Conservation (phyloP, 192 early-diverging fungal species). For the Mycoemilia scoparia region DNA sequence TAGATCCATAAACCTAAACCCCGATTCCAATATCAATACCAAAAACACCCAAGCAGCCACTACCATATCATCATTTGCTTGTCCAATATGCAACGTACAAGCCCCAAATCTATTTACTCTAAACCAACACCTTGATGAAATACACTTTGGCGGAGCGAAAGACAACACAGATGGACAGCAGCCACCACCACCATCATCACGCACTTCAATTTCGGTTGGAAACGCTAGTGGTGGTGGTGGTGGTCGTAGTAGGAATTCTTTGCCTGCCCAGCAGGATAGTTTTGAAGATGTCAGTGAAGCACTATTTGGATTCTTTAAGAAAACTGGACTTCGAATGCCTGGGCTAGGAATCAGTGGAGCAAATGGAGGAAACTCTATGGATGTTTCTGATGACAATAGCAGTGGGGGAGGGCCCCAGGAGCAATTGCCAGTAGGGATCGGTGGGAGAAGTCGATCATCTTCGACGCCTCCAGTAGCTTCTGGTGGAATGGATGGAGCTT, state of each 20-base stretch:
- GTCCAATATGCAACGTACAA: conserved; percentile 27
- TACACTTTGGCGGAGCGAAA: conserved; percentile 9
- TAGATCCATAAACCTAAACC: no score
- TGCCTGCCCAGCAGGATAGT: conserved; percentile 14
- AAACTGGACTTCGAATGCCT: conserved; percentile 12
- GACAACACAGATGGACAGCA: background rate
- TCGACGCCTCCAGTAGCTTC: no score
- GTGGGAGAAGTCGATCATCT: conserved; percentile 1
- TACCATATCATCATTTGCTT: no score
- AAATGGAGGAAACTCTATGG: no score
- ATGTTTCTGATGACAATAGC: no score
- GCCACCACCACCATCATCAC: background rate
- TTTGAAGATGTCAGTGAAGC: conserved; percentile 14
- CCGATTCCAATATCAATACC: no score
- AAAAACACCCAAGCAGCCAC: no score
- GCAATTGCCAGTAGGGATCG: background rate
- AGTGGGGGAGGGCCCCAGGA: background rate
- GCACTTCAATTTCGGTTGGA: background rate
- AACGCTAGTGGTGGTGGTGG: background rate
- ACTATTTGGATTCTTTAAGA: conserved; percentile 22
- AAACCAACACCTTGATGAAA: conserved; percentile 26
- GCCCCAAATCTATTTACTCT: conserved; percentile 21
- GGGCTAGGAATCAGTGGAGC: no score
- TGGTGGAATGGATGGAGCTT: conserved; percentile 10
- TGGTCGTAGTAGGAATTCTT: background rate